Conservation (phyloP, 768 basidiomycete species). For the Lyophyllum atratum region DNA sequence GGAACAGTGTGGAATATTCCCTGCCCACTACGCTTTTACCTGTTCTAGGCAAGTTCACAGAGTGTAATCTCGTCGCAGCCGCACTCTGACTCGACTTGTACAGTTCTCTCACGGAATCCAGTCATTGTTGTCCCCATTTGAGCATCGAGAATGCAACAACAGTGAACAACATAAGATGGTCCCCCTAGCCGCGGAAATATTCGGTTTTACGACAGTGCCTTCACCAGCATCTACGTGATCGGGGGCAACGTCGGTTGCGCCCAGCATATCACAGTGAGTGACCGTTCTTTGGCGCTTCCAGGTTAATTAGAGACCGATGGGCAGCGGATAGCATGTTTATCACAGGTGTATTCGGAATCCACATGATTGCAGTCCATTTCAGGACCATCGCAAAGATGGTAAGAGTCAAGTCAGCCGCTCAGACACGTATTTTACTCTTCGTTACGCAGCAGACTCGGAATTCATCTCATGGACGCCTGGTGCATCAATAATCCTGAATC, state of each 20-base stretch:
- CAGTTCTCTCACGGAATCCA: constrained; percentile 11
- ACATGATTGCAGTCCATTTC: constrained; percentile 6
- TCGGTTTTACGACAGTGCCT: constrained; percentile 5
- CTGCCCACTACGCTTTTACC: constrained; percentile 2
- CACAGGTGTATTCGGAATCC: constrained; percentile 4
- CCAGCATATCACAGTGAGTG: constrained; percentile 1
- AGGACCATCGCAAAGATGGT: constrained; percentile 9
- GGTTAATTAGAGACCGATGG: not conserved
- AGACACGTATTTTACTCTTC: constrained; percentile 6
- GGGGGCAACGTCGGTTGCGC: not conserved
- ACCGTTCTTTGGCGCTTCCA: not conserved
- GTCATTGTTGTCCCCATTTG: constrained; percentile 16
- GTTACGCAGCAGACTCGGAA: not conserved
- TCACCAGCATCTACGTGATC: constrained; percentile 4
- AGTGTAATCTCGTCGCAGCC: not conserved
- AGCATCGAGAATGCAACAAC: constrained; percentile 6
- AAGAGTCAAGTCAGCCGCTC: constrained; percentile 18
- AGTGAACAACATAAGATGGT: constrained; percentile 8
- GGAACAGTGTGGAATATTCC: constrained; percentile 6
- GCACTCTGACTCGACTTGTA: constrained; percentile 17
- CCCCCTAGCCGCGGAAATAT: constrained; percentile 6
- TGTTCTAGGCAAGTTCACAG: constrained; percentile 11
- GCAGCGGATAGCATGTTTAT: not conserved
- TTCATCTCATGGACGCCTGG: constrained; percentile 23
- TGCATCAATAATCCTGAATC: constrained; percentile 24